Conservation (phyloP, 2,329 filamentous ascomycete species). For the Phyllosticta citriasiana region DNA sequence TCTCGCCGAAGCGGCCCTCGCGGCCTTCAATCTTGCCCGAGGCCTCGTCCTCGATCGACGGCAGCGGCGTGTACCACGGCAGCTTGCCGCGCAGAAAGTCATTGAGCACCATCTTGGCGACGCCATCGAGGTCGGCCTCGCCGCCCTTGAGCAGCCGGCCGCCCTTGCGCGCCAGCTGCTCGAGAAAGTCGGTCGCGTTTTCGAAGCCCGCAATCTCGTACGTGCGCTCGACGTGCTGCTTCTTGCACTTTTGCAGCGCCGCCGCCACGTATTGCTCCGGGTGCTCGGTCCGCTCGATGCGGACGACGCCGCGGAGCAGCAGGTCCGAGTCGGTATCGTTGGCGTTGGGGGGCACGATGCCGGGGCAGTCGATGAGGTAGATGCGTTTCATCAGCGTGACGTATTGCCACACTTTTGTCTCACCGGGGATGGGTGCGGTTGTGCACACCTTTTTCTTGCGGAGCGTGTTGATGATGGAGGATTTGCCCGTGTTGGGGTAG, state of each 20-base stretch:
- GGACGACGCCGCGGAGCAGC: conserved; percentile 78
- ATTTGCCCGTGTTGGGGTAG: conserved; percentile 93
- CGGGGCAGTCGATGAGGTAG: conserved; percentile 92
- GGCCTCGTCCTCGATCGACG: conserved; percentile 40
- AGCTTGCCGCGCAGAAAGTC: conserved; percentile 94
- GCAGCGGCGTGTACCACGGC: conserved; percentile 87
- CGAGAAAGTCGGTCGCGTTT: conserved; percentile 72
- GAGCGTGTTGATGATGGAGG: conserved; percentile 92
- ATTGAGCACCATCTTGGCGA: conserved; percentile 93
- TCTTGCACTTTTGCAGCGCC: conserved; percentile 69
- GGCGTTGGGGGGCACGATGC: conserved; percentile 83
- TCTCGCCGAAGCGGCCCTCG: conserved; percentile 73
- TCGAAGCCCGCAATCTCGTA: conserved; percentile 72
- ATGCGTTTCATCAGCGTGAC: conserved; percentile 92
- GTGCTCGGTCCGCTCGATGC: conserved; percentile 92
- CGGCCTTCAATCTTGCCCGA: conserved; percentile 55
- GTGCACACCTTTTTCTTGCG: conserved; percentile 90
- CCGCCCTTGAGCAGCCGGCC: conserved; percentile 81
- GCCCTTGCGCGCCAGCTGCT: conserved; percentile 75
- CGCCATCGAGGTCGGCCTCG: conserved; percentile 89
- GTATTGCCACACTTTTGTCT: conserved; percentile 98
- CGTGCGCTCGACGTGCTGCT: conserved; percentile 81
- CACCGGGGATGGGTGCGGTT: conserved; percentile 87
- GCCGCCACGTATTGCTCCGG: conserved; percentile 92
- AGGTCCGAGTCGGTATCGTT: conserved; percentile 80